Evolutionary conservation across 345 rosid genomes (phyloP).

Genomic region (Salix arbutifolia): DNA sequence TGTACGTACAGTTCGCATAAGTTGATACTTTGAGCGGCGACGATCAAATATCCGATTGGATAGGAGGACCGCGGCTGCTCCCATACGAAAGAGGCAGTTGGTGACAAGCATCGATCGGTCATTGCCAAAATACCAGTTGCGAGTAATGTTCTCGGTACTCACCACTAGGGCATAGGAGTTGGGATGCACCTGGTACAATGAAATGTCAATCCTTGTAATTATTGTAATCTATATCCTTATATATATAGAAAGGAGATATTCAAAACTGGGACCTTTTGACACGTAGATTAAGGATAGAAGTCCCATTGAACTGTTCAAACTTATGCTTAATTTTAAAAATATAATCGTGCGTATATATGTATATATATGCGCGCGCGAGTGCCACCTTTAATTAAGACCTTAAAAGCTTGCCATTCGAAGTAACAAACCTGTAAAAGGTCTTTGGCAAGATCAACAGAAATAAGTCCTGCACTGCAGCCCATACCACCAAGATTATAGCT

Average conservation of each 20-base stretch:
- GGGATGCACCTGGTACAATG: constrained; percentile 6
- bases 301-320: too few species aligned
- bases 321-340: too few species aligned
- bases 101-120: constrained; percentile 25
- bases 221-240: not conserved
- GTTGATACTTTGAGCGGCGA: constrained; percentile 20
- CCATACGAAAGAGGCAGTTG: constrained; percentile 26
- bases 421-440: constrained; percentile 10
- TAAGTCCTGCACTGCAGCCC: constrained; percentile 33
- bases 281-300: too few species aligned
- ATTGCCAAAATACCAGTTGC: constrained; percentile 21
- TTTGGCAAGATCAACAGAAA: constrained; percentile 10
- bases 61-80: constrained; percentile 23
- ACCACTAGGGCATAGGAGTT: constrained; percentile 26
- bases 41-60: constrained; percentile 18
- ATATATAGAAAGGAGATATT: too few species aligned
- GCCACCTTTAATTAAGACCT: too few species aligned
- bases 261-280: too few species aligned
- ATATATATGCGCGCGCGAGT: too few species aligned
- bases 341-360: too few species aligned
- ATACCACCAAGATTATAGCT: constrained; percentile 27
- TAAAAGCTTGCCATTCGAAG: too few species aligned
- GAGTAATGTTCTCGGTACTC: constrained; percentile 22
- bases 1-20: constrained; percentile 15
- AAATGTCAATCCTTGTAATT: not conserved